Evolutionary conservation across 2,329 filamentous ascomycete genomes (phyloP), one percentile per base, ranked within the genome.

Genomic region (Cadophora sp.): DNA sequence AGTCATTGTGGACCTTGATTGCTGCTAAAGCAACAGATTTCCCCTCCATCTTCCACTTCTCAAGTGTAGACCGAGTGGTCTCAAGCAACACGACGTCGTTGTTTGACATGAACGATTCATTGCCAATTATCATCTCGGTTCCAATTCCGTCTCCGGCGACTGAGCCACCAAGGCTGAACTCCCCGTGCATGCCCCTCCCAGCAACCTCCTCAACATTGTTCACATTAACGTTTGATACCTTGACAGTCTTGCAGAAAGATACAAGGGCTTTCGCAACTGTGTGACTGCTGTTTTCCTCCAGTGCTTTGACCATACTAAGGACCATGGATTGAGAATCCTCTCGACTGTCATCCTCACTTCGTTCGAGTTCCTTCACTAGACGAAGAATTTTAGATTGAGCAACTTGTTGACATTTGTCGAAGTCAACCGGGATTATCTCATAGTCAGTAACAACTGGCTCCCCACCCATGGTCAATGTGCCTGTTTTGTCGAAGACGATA

Each of bases 211-310:
- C 84, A 0, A 91, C 79, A 8, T 80, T 75, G 0, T 77, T 76
- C 41, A 84, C 73, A 11, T 78, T 70, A 3, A 74, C 73, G 18
- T 74, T 68, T 74, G 64, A 41, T 75, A 68, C 22, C 79, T 69
- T 66, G 76, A 75, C 39, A 77, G 74, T 70, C 0, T 73, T 78
- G 76, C 90, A 93, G 75, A 89, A 91, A 0, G 82, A 80, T 0
- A 89, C 85, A 53, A 94, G 81, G 0, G 92, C 91, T 72, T 87
- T 89, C 30, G 91, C 92, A 24, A 95, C 84, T 0, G 91, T 91
- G 73, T 95, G 92, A 55, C 85, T 89, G 77, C 91, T 94, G 76
- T 87, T 89, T 68, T 89, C 86, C 75, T 95, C 92, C 1, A 92
- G 78, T 0, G 82, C 81, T 64, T 85, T 86, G 5, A 91, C 80